These are phyloP conservation scores for Neonectria sp. DNA, from an alignment of 2,329 filamentous ascomycete species.

Conservation along the genomic window DNA sequence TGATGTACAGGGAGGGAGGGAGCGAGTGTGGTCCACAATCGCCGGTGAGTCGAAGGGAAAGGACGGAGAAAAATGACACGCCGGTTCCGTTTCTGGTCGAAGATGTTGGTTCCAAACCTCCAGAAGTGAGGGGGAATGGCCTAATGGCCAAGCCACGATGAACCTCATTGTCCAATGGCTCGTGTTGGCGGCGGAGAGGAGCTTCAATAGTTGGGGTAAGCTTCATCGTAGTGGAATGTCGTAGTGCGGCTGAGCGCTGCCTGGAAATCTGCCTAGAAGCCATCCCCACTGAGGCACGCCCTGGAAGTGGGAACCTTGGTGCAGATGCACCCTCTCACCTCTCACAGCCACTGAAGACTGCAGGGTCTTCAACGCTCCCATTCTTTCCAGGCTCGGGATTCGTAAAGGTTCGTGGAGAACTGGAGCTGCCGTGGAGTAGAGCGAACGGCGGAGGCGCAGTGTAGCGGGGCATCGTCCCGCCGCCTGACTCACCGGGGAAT, in stretches of 20 bases:
- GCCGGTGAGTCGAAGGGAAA: conserved; percentile 25
- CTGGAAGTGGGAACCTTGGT: neutral
- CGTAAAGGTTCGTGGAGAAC: neutral
- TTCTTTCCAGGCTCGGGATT: neutral
- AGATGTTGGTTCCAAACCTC: neutral
- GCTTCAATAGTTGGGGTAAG: neutral
- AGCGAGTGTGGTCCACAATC: neutral
- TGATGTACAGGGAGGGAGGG: neutral
- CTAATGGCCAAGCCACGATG: conserved; percentile 13
- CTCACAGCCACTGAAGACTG: too few species aligned
- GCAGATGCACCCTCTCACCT: neutral
- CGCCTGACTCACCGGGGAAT: conserved; percentile 45
- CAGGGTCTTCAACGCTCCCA: neutral
- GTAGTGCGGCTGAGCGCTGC: conserved; percentile 25
- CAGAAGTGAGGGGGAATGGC: neutral
- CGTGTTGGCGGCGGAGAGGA: neutral
- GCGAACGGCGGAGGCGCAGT: neutral
- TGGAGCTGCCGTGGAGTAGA: neutral
- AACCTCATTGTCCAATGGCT: conserved; percentile 8
- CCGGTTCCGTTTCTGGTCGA: neutral
- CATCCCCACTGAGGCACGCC: neutral
- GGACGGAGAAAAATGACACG: neutral
- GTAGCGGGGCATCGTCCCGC: conserved; percentile 20
- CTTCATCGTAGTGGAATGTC: neutral
- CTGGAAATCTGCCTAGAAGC: conserved; percentile 22